Base-by-base conservation (phyloP, 495 filamentous ascomycete genomes). In the Pyrenopolyporus hunteri region DNA sequence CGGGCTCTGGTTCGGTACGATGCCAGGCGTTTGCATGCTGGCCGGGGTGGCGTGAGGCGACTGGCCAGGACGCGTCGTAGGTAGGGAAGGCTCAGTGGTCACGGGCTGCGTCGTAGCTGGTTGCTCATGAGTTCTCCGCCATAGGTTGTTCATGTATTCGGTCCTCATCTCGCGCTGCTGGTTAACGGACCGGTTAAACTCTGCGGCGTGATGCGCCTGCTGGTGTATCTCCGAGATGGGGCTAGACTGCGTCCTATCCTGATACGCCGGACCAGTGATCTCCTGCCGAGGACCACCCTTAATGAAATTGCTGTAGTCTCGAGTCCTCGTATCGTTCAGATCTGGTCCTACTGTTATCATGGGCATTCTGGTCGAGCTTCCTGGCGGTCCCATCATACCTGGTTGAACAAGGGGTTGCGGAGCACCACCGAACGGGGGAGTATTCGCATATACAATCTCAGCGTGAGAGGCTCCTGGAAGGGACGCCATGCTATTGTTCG, bases 121-220 rank as follows among this genome's bases (percentile, higher is more conserved):
- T 52, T 78, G 81, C 69, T 94, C 91, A 62, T 88, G 93, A 22
- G 86, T 89, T 68, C 86, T 84, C 54, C 84, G 81, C 87, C 90
- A 97, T 40, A 87, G 82, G 55, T 86, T 86, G 47, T 90, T 85
- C 59, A 94, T 78, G 54, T 88, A 93, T 48, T 91, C 86, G 35
- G 77, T 82, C 47, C 94, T 87, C 70, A 87, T 85, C 22, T 79
- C 85, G 51, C 93, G 85, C 66, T 91, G 87, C 52, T 87, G 81
- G 53, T 85, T 87, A 22, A 98, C 77, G 23, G 80, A 77, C 66
- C 93, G 93, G 74, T 96, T 98, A 77, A 86, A 96, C 66, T 98
- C 93, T 26, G 91, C 89, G 3, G 93, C 87, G 33, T 94, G 91
- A 25, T 89, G 83, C 23, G 92, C 92, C 68, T 98, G 92, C 46